Conservation (phyloP, 495 filamentous ascomycete species). For the Trichoderma virens region DNA sequence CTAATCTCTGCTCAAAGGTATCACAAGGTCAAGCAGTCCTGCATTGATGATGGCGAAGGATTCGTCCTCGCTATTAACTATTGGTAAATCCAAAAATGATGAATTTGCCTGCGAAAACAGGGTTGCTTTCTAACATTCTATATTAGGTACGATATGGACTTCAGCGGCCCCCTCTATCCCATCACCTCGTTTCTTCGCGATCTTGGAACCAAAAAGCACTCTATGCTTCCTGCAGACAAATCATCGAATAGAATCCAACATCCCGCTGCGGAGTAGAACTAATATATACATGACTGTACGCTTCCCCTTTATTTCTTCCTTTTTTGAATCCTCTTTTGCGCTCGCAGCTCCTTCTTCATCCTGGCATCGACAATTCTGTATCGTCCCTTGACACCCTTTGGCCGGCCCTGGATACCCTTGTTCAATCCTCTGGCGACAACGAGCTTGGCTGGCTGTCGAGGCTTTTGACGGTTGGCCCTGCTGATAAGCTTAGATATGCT, state of each 20-base stretch:
- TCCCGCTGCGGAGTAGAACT: neutral
- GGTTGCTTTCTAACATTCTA: slow-evolving; percentile 9
- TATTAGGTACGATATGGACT: slow-evolving; percentile 63
- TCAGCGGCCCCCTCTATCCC: slow-evolving; percentile 51
- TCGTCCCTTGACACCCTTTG: slow-evolving; percentile 84
- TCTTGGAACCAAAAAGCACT: slow-evolving; percentile 10
- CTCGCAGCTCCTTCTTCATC: slow-evolving; percentile 97
- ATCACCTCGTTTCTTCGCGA: slow-evolving; percentile 45
- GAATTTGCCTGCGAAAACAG: neutral
- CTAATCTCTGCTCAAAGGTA: slow-evolving; percentile 26
- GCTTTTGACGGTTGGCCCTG: slow-evolving; percentile 78
- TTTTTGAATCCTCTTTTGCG: slow-evolving; percentile 65
- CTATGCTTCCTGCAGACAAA: neutral
- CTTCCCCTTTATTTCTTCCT: slow-evolving; percentile 21
- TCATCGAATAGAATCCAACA: neutral
- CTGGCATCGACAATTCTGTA: slow-evolving; percentile 98
- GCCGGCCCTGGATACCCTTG: slow-evolving; percentile 65
- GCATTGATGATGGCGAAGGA: slow-evolving; percentile 50
- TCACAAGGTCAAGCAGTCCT: slow-evolving; percentile 62
- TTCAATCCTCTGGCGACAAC: slow-evolving; percentile 85
- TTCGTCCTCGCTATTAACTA: slow-evolving; percentile 73
- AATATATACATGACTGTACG: neutral
- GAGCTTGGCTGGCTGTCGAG: slow-evolving; percentile 73
- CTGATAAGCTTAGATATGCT: slow-evolving; percentile 75
- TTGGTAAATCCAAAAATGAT: slow-evolving; percentile 43